These are phyloP conservation scores for Evernia prunastri DNA, from an alignment of 495 filamentous ascomycete species.

Conservation along the genomic window DNA sequence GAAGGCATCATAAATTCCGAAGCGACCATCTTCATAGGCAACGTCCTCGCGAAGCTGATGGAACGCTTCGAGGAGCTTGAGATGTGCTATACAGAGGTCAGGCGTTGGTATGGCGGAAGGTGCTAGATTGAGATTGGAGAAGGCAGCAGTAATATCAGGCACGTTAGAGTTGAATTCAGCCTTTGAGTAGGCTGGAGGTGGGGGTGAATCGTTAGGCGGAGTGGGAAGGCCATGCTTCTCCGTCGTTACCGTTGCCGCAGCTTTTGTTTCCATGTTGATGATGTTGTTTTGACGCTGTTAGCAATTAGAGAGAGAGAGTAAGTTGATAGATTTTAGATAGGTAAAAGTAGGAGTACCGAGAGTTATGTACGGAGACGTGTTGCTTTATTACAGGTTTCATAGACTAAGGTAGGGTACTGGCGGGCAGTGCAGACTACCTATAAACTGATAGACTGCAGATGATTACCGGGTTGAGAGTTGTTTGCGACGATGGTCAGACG, in stretches of 20 bases:
- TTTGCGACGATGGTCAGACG: no score
- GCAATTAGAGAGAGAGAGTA: no score
- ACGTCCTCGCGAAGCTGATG: conserved; percentile 60
- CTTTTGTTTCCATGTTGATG: background rate
- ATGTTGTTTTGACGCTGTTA: background rate
- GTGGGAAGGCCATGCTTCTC: background rate
- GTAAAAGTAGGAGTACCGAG: no score
- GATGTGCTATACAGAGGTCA: conserved; percentile 61
- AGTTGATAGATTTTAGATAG: no score
- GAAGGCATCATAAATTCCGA: conserved; percentile 49
- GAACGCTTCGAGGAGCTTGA: conserved; percentile 69
- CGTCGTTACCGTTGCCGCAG: background rate
- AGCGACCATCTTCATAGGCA: conserved; percentile 57
- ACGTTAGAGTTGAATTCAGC: background rate
- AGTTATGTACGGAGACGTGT: no score
- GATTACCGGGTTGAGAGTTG: no score
- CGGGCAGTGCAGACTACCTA: no score
- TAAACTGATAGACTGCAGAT: no score
- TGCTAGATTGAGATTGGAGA: conserved; percentile 22
- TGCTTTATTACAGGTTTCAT: no score
- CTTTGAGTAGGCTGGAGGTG: background rate
- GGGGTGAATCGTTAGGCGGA: background rate
- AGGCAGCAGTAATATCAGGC: conserved; percentile 21
- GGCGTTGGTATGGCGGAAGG: conserved; percentile 23
- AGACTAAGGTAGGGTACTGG: no score